phyloP scores from a whole-genome alignment of 352 stramenopile genomes.

The Ophiocytium majus region DNA sequence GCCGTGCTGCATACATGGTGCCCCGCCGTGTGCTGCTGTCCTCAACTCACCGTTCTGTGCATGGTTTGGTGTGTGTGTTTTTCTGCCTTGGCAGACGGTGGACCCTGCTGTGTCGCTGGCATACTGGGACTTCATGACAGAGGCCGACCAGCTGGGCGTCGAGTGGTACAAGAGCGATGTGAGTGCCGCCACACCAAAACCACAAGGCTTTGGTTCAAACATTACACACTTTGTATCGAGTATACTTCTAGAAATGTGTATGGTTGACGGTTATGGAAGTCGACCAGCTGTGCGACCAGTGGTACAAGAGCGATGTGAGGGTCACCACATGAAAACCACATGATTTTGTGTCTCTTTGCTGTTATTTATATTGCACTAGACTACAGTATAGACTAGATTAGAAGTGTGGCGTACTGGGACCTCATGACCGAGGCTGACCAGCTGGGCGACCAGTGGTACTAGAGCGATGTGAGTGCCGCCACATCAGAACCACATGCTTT shows the following conservation, averaged over 20 bases:
- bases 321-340: too few species aligned
- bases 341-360: too few species aligned
- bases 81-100: not conserved
- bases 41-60: not conserved
- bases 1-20: not conserved
- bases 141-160: not conserved
- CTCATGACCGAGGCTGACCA: not conserved
- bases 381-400: too few species aligned
- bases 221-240: too few species aligned
- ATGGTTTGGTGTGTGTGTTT: not conserved
- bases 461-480: slow-evolving; percentile 4
- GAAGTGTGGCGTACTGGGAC: slow-evolving; percentile 6
- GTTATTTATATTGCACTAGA: too few species aligned
- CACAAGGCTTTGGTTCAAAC: too few species aligned
- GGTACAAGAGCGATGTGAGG: slow-evolving; percentile 11
- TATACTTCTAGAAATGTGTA: too few species aligned
- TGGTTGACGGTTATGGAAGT: not conserved
- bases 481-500: too few species aligned
- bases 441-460: not conserved
- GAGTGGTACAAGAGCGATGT: slow-evolving; percentile 10
- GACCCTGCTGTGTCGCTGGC: not conserved
- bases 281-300: not conserved
- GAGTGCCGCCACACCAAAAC: too few species aligned
- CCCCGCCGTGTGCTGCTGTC: too few species aligned
- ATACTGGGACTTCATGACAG: slow-evolving; percentile 14